A percentile compares a stretch with the other conserved stretches of the same genome.
Evolutionary conservation across 805 yeast species (phyloP).

Genomic region (Hanseniaspora nectarophila): DNA sequence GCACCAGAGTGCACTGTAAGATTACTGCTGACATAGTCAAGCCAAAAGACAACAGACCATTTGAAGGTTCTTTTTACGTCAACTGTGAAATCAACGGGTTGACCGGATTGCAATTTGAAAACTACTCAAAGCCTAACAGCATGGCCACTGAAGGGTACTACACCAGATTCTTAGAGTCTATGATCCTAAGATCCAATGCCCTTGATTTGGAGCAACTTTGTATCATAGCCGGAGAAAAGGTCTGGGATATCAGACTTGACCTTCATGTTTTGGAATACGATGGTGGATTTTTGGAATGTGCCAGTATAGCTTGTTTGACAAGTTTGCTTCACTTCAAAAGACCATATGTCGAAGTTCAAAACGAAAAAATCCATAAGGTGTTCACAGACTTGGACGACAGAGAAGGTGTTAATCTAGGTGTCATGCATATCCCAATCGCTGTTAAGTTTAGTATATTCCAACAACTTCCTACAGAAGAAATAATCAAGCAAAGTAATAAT

Average conservation of each 20-base stretch:
- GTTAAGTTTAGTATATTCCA: constrained; percentile 80
- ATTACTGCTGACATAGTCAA: constrained; percentile 63
- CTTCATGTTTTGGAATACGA: constrained; percentile 80
- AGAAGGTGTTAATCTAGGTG: constrained; percentile 74
- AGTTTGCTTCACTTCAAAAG: constrained; percentile 71
- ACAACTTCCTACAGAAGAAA: constrained; percentile 50
- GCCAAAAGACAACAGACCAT: constrained; percentile 85
- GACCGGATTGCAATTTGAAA: constrained; percentile 79
- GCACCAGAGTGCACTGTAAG: constrained; percentile 38
- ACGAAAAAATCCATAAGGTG: constrained; percentile 53
- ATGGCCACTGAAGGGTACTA: constrained; percentile 65
- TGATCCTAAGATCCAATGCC: constrained; percentile 81
- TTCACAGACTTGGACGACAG: constrained; percentile 43
- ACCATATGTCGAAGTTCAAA: constrained; percentile 68
- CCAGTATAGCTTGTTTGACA: constrained; percentile 81
- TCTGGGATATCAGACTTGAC: constrained; percentile 87
- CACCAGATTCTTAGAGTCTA: constrained; percentile 76
- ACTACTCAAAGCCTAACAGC: constrained; percentile 44
- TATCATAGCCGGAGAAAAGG: constrained; percentile 77
- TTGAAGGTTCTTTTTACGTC: constrained; percentile 78
- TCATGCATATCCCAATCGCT: constrained; percentile 82
- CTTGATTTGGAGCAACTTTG: constrained; percentile 83
- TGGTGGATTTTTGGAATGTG: constrained; percentile 84
- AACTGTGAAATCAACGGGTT: constrained; percentile 79
- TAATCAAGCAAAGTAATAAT: constrained; percentile 34